Percentiles rank a stretch among this genome's conserved stretches.
These are phyloP conservation scores for Pseudopediastrum boryanum DNA, from an alignment of 139 green algal species.

Conservation along the genomic window DNA sequence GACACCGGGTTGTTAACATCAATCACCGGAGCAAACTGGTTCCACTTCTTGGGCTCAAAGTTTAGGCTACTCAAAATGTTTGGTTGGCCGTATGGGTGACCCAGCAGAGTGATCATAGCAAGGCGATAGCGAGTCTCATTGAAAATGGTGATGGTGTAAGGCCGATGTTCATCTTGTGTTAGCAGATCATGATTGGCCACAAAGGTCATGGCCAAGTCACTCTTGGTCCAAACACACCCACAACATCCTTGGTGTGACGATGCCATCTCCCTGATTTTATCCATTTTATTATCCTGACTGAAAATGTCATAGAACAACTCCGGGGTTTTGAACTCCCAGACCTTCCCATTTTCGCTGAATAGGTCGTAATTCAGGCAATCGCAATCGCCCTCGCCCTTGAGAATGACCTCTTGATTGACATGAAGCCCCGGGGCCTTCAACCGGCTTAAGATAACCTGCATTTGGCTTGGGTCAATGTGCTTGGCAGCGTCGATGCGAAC, in stretches of 20 bases:
- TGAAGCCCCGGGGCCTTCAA: conserved; percentile 1
- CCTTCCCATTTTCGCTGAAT: not conserved
- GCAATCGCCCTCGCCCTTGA: not conserved
- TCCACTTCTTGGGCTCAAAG: not conserved
- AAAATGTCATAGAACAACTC: not conserved
- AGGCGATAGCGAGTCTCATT: not conserved
- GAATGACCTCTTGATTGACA: conserved; percentile 18
- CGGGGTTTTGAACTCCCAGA: conserved; percentile 18
- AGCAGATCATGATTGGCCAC: conserved; percentile 10
- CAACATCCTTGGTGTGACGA: not conserved
- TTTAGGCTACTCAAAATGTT: conserved; percentile 17
- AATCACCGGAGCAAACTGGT: too few species aligned
- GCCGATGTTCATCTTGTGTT: not conserved
- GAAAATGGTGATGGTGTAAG: conserved; percentile 12
- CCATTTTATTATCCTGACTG: not conserved
- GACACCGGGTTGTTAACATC: too few species aligned
- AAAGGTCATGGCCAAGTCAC: not conserved
- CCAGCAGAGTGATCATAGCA: conserved; percentile 5
- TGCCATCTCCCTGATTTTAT: conserved; percentile 11
- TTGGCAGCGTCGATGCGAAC: conserved; percentile 10
- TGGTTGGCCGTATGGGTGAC: conserved; percentile 10
- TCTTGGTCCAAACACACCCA: not conserved
- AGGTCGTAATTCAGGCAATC: not conserved
- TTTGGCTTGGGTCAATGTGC: not conserved
- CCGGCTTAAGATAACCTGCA: not conserved